Percentiles rank a stretch among this genome's conserved stretches.
Evolutionary conservation across 257 asterid species (phyloP).

Genomic region (Capsicum rhomboideum): DNA sequence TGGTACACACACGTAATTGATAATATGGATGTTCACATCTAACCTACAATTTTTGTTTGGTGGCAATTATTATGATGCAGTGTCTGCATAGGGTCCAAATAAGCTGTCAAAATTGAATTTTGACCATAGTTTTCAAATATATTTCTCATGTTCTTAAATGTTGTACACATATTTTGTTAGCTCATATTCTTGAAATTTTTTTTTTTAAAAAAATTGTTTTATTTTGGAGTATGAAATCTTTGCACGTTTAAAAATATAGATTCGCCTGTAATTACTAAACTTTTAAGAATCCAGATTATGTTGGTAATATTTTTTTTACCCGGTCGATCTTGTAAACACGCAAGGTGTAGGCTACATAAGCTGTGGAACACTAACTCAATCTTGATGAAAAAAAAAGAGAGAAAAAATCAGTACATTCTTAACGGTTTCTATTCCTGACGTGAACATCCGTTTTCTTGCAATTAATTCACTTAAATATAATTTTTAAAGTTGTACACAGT

Average conservation of each 20-base stretch:
- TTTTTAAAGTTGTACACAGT: background rate
- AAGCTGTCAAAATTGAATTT: background rate
- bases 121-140: background rate
- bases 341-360: too few relatives aligned
- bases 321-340: too few relatives aligned
- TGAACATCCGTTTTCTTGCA: background rate
- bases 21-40: background rate
- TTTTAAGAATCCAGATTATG: too few relatives aligned
- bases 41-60: background rate
- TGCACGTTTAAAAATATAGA: background rate
- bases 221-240: background rate
- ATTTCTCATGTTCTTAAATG: background rate
- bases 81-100: background rate
- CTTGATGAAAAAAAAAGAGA: too few relatives aligned
- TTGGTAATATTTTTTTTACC: background rate
- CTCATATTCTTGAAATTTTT: background rate
- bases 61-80: background rate
- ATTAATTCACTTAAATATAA: too few relatives aligned
- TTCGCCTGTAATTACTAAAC: background rate
- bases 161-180: background rate
- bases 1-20: background rate
- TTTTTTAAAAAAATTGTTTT: too few relatives aligned
- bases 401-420: too few relatives aligned
- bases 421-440: background rate
- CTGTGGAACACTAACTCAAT: too few relatives aligned